Percentiles rank a stretch among this genome's conserved stretches.
phyloP scores from a whole-genome alignment of 148 eudicot species.

The Diospyros kaki region DNA sequence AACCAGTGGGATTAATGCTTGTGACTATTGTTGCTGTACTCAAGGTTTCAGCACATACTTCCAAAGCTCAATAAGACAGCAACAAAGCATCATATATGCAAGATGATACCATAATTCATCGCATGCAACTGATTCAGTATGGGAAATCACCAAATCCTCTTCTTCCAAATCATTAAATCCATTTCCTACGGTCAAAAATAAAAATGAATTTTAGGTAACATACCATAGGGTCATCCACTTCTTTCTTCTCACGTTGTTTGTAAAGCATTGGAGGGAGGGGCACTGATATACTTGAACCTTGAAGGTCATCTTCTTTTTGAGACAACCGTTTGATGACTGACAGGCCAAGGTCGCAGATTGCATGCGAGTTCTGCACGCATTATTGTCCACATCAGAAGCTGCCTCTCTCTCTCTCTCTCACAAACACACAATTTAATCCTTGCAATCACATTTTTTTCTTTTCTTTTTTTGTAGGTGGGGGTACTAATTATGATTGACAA shows the following conservation, averaged over 20 bases:
- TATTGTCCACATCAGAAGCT: slow-evolving; percentile 11
- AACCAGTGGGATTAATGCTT: no score
- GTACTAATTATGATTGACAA: background rate
- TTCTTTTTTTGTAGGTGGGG: background rate
- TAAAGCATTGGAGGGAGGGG: slow-evolving; percentile 59
- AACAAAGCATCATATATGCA: slow-evolving; percentile 4
- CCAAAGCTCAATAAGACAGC: background rate
- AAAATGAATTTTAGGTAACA: slow-evolving; percentile 8
- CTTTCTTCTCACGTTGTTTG: slow-evolving; percentile 55
- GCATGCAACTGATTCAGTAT: background rate
- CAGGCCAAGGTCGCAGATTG: slow-evolving; percentile 81
- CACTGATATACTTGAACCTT: slow-evolving; percentile 35
- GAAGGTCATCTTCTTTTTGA: slow-evolving; percentile 44
- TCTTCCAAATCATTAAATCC: background rate
- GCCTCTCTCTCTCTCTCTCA: background rate
- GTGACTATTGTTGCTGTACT: no score
- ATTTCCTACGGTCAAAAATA: background rate
- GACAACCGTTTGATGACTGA: slow-evolving; percentile 60
- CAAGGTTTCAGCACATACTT: background rate
- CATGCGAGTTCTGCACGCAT: slow-evolving; percentile 70
- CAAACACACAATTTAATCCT: background rate
- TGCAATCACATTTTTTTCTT: background rate
- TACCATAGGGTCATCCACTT: slow-evolving; percentile 40
- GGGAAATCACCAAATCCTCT: background rate
- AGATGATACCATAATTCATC: background rate